Base-by-base conservation (phyloP, 1,284 basidiomycete species). In the Sporisorium scitamineum region DNA sequence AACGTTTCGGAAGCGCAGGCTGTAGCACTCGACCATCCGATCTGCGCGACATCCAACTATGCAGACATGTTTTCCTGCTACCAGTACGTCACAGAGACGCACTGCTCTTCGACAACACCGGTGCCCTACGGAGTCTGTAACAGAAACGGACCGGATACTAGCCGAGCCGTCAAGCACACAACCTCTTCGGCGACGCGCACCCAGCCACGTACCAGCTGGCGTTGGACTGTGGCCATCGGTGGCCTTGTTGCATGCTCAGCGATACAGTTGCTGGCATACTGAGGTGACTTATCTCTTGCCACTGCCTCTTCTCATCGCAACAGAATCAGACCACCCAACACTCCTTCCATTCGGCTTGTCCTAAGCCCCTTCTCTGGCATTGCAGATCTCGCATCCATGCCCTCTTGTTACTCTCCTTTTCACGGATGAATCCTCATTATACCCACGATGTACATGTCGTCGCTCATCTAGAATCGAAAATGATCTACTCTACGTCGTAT, bases 1-100 rank as follows among this genome's bases (percentile, higher is more conserved):
- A 66, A 69, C 22, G 70, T 69, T 5, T 60, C 70, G 5, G 59
- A 69, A 20, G 47, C 66, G 24, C 68, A 70, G 22, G 66, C 62
- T 16, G 42, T 61, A 39, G 74, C 68, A 3, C 65, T 76, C 11
- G 55, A 76, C 26, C 69, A 75, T 42, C 72, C 76, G 8, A 69
- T 76, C 54, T 79, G 76, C 42, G 57, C 44, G 5, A 79, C 76
- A 0, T 64, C 69, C 7, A 79, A 79, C 54, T 79, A 76, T 44
- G 70, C 70, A 20, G 76, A 79, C 65, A 79, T 76, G 74, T 76
- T 76, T 24, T 76, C 74, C 5, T 76, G 74, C 66, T 76, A 76
- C 48, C 74, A 76, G 27, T 76, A 72, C 44, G 74, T 76, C 27
- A 76, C 74, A 18, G 74, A 76, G 41, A 44, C 65, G 50, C 69